Base-by-base conservation (phyloP, 2,329 filamentous ascomycete species). In the Elsinoe ampelina region DNA sequence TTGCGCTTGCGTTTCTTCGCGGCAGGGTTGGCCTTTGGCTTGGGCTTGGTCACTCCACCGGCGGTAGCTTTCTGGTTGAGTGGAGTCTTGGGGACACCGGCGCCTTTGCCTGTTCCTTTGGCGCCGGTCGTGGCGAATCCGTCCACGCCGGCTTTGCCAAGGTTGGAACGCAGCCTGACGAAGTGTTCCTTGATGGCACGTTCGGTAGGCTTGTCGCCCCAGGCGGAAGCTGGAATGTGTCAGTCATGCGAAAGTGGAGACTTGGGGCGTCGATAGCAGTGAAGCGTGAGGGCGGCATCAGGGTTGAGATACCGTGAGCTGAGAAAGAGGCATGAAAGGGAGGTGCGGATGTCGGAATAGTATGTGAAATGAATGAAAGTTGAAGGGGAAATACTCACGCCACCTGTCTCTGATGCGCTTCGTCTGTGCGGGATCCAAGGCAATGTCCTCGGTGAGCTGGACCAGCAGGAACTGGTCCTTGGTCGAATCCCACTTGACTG, bases 151-250 rank as follows among this genome's bases (percentile, higher is more conserved):
- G 54, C 30, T 15, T 48, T 45, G n/a, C 42, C 41, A 10, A 47
- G 22, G 2, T 19, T 30, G 13, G 39, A 19, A 50, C 58, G 58
- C 17, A 60, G 45, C n/a, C 58, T 61, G 45, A 55, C 41, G 19
- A 61, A 47, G 48, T 57, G 59, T 30, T 61, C 59, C 22, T 43
- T 48, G 15, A 61, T 57, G 47, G 59, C 59, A 11, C 58, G 58
- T 12, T 22, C 26, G 41, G 59, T 59, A n/a, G 59, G 59, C 4
- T 13, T 19, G 10, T 57, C 54, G 22, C 56, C 56, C n/a, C 58
- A 48, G 3, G 30, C 30, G 30, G 54, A 12, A 11, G 59, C 59
- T 60, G 34, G 38, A 5, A 30, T 17, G 22, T 6, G 7, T 22
- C 19, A 36, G 30, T 22, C 22, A 22, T 22, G n/a, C n/a, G n/a